A percentile compares a stretch with the other conserved stretches of the same genome.
Evolutionary conservation across 2,329 filamentous ascomycete species (phyloP).

Genomic region (Basipetospora sp.): DNA sequence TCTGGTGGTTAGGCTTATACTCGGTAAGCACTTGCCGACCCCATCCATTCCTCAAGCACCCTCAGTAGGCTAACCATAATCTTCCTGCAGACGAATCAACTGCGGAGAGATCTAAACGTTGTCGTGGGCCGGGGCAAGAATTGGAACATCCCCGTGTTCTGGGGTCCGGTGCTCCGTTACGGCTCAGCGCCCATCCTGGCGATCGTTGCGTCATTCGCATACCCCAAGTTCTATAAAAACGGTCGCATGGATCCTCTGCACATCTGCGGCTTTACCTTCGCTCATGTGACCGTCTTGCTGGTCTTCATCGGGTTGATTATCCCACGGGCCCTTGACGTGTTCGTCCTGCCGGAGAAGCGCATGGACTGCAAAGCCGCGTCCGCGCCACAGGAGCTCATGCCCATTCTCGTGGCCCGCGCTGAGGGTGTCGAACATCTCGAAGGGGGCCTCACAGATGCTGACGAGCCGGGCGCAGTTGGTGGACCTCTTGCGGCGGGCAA

Average conservation of each 20-base stretch:
- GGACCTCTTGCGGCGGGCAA: too few species aligned
- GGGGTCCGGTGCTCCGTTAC: conserved; percentile 11
- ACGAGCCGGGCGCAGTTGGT: too few species aligned
- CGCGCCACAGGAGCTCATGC: conserved; percentile 2
- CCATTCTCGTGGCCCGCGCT: not conserved
- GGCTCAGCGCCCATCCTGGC: conserved; percentile 11
- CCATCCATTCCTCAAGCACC: too few species aligned
- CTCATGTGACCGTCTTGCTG: conserved; percentile 7
- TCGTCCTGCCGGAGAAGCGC: conserved; percentile 6
- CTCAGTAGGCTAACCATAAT: too few species aligned
- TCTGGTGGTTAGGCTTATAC: conserved; percentile 38
- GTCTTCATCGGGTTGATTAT: conserved; percentile 9
- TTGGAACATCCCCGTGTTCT: conserved; percentile 10
- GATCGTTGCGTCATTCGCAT: conserved; percentile 11
- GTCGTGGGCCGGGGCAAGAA: conserved; percentile 32
- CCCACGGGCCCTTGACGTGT: conserved; percentile 10
- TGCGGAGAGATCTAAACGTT: conserved; percentile 34
- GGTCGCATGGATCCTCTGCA: conserved; percentile 10
- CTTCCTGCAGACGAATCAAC: conserved; percentile 31
- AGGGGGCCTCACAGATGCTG: too few species aligned
- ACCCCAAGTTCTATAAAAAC: conserved; percentile 10
- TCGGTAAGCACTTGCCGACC: conserved; percentile 31
- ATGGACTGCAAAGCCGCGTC: conserved; percentile 1
- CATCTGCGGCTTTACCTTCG: conserved; percentile 10
- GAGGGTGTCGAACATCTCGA: not conserved